phyloP scores from a whole-genome alignment of 768 basidiomycete species.

The Crepidotus variabilis region DNA sequence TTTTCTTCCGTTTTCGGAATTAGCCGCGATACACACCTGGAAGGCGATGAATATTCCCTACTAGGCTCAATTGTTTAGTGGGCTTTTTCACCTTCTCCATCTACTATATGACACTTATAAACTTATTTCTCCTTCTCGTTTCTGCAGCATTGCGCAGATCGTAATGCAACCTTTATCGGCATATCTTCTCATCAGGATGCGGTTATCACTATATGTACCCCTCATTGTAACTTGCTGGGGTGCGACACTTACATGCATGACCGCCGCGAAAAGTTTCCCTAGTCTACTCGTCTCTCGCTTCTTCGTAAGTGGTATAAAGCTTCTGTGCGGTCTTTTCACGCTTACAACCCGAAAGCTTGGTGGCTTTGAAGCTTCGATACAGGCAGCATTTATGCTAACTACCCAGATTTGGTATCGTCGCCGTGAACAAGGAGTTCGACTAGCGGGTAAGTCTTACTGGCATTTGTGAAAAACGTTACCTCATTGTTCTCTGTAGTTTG shows the following conservation, averaged over 20 bases:
- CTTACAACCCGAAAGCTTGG: constrained; percentile 22
- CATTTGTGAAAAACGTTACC: not conserved
- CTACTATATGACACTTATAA: not conserved
- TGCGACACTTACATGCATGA: constrained; percentile 25
- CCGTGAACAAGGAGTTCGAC: constrained; percentile 29
- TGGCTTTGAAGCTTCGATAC: constrained; percentile 28
- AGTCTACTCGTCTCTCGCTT: constrained; percentile 28
- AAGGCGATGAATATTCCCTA: constrained; percentile 29
- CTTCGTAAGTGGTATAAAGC: constrained; percentile 19
- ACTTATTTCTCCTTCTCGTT: not conserved
- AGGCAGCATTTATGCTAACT: constrained; percentile 25
- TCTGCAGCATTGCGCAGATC: constrained; percentile 26
- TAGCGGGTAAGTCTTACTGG: constrained; percentile 20
- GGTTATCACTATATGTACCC: constrained; percentile 27
- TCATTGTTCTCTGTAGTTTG: constrained; percentile 18
- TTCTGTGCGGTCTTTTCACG: not conserved
- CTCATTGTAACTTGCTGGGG: constrained; percentile 31
- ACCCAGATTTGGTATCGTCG: constrained; percentile 33
- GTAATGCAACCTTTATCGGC: constrained; percentile 30
- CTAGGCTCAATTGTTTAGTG: constrained; percentile 30
- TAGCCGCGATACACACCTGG: constrained; percentile 22
- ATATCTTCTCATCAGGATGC: constrained; percentile 27
- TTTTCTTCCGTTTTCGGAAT: constrained; percentile 32
- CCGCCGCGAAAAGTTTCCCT: constrained; percentile 25
- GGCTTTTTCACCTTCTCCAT: not conserved